A percentile compares a stretch with the other conserved stretches of the same genome.
These are phyloP conservation scores for Penicillium sp. DNA, from an alignment of 2,329 filamentous ascomycete species.

Conservation along the genomic window DNA sequence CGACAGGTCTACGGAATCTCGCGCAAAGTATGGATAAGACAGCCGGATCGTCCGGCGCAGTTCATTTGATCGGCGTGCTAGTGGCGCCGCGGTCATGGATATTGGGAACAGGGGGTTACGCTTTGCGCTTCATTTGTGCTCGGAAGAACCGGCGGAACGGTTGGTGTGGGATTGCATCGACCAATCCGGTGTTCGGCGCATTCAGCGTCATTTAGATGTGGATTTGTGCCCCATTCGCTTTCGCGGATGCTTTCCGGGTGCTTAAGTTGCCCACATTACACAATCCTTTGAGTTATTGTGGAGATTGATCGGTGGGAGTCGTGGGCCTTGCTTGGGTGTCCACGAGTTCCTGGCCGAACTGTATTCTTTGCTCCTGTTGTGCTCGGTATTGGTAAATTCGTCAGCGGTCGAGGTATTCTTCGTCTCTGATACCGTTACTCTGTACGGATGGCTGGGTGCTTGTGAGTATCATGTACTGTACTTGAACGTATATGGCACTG, in stretches of 20 bases:
- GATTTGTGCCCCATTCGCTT: neutral
- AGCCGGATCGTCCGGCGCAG: neutral
- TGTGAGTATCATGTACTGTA: neutral
- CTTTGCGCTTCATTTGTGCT: conserved; percentile 4
- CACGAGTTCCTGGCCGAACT: conserved; percentile 4
- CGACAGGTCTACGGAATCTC: neutral
- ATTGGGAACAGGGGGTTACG: conserved; percentile 7
- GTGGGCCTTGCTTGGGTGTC: neutral
- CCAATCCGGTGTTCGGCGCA: conserved; percentile 2
- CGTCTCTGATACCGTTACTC: neutral
- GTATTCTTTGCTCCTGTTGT: neutral
- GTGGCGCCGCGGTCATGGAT: conserved; percentile 15
- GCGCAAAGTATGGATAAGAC: conserved; percentile 4
- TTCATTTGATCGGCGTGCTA: conserved; percentile 1
- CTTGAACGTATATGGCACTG: neutral
- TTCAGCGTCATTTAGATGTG: neutral
- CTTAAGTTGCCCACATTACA: conserved; percentile 7
- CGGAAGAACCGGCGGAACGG: conserved; percentile 14
- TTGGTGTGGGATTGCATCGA: conserved; percentile 13
- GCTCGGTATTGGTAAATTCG: neutral
- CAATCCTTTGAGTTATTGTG: conserved; percentile 10
- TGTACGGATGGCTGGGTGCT: neutral
- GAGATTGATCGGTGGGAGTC: conserved; percentile 6
- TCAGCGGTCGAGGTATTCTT: neutral
- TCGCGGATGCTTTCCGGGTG: conserved; percentile 11